Evolutionary conservation across 257 asterid species (phyloP), one percentile per base, ranked within the genome.

Genomic region (Ilex asprella): DNA sequence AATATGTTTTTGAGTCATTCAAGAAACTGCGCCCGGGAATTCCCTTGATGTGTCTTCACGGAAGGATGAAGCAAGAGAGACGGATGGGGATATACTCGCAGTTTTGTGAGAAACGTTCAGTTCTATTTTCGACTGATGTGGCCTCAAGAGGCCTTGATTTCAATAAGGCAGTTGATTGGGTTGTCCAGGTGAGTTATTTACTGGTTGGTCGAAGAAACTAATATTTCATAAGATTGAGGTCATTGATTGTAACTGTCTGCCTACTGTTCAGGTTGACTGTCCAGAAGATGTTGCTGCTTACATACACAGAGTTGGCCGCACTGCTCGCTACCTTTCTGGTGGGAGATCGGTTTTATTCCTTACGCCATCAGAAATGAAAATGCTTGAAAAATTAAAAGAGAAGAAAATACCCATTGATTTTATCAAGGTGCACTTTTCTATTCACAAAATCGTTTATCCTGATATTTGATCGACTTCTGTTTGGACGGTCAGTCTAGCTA

Each of bases 111-210:
- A 73, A 74, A 53, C 76, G 75, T 3, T 89, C 95, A 32, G 74
- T 89, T 69, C 73, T 93, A 46, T 93, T 93, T 61, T 80, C 81
- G 64, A 93, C 97, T 10, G 99, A 93, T 76, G 94, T 93, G 68
- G 92, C 95, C 61, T 75, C 99, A 35, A 80, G 99, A 73, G 99
- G 99, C 61, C 97, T 93, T 73, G 97, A 93, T 80, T 93, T 93
- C 73, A 85, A 82, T 59, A 83, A 87, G 81, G 82, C 78, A 5
- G 94, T 93, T 14, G 99, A 93, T 73, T 93, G 99, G 99, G 99
- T 93, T 79, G 91, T 88, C 75, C 97, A 90, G 97, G 97, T 90
- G 69, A 50, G 73, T 70, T 62, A 32, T 63, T 70, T 62, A 32
- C 63, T 71, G 21, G 30, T 27, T 3, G 53, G 39, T 49, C 44